These are phyloP conservation scores for Magnusiomyces suaveolens DNA, from an alignment of 1,139 yeast species.

Conservation along the genomic window DNA sequence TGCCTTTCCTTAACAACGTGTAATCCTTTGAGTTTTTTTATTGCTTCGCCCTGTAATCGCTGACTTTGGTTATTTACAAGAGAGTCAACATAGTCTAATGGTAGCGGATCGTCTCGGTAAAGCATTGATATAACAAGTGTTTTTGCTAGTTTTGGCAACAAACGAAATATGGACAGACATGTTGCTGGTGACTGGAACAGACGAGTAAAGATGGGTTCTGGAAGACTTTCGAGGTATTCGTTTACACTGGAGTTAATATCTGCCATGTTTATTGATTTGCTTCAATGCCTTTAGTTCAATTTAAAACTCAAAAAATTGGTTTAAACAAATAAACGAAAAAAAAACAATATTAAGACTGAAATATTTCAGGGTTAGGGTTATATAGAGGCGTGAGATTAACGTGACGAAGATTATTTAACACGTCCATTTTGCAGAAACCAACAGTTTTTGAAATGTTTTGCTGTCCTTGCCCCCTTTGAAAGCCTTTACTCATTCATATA, in stretches of 20 bases:
- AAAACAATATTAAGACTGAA: too few species aligned
- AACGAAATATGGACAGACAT: constrained; percentile 79
- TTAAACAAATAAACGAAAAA: too few species aligned
- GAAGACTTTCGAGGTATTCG: constrained; percentile 81
- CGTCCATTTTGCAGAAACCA: too few species aligned
- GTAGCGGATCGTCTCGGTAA: constrained; percentile 66
- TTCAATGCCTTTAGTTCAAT: neutral
- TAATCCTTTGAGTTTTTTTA: constrained; percentile 64
- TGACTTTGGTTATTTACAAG: constrained; percentile 52
- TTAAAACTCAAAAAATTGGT: too few species aligned
- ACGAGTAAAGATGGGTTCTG: constrained; percentile 70
- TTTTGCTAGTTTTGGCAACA: constrained; percentile 82
- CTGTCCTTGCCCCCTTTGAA: too few species aligned
- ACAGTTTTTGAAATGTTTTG: too few species aligned
- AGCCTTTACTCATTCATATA: too few species aligned
- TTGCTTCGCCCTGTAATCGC: constrained; percentile 58
- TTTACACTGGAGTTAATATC: constrained; percentile 66
- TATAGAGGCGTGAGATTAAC: neutral
- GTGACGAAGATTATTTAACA: too few species aligned
- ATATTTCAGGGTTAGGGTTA: neutral
- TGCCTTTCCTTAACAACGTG: constrained; percentile 64
- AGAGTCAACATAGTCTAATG: constrained; percentile 56
- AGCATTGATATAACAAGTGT: constrained; percentile 81
- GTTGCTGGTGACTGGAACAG: constrained; percentile 84
- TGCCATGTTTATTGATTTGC: neutral